Evolutionary conservation across 352 stramenopile genomes (phyloP).

Genomic region (Thalassiosira mediterranea): DNA sequence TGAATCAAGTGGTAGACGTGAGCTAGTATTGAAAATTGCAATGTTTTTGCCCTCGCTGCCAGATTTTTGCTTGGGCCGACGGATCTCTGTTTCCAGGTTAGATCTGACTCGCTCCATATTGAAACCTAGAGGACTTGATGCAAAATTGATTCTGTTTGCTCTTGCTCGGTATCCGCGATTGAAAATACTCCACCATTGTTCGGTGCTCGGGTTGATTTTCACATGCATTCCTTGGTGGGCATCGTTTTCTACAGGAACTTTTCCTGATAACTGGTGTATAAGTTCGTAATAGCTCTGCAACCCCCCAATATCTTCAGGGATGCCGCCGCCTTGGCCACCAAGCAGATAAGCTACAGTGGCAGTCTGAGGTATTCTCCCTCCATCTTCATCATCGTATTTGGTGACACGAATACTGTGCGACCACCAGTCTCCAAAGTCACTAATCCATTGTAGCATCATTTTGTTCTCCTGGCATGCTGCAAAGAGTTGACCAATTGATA

Average conservation of each 20-base stretch:
- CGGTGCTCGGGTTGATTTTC: not conserved
- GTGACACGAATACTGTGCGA: conserved; percentile 12
- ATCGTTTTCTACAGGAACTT: not conserved
- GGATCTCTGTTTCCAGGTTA: conserved; percentile 1
- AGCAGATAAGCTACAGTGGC: conserved; percentile 15
- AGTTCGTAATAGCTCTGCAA: not conserved
- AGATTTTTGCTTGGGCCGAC: not conserved
- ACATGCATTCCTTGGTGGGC: not conserved
- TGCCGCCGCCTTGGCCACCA: conserved; percentile 7
- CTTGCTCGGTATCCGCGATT: conserved; percentile 8
- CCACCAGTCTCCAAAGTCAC: conserved; percentile 24
- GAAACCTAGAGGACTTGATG: conserved; percentile 3
- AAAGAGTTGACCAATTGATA: conserved; percentile 28
- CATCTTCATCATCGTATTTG: conserved; percentile 1
- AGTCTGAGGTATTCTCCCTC: not conserved
- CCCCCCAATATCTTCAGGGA: conserved; percentile 22
- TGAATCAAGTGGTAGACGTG: not conserved
- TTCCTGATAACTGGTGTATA: conserved; percentile 10
- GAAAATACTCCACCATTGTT: conserved; percentile 21
- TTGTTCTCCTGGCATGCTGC: conserved; percentile 4
- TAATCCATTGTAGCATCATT: conserved; percentile 12
- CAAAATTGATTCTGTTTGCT: conserved; percentile 15
- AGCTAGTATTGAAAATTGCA: not conserved
- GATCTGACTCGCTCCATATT: not conserved
- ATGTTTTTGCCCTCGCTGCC: not conserved